A percentile compares a stretch with the other conserved stretches of the same genome.
Evolutionary conservation across 139 green algal genomes (phyloP).

Genomic region (Zygnema cylindricum): DNA sequence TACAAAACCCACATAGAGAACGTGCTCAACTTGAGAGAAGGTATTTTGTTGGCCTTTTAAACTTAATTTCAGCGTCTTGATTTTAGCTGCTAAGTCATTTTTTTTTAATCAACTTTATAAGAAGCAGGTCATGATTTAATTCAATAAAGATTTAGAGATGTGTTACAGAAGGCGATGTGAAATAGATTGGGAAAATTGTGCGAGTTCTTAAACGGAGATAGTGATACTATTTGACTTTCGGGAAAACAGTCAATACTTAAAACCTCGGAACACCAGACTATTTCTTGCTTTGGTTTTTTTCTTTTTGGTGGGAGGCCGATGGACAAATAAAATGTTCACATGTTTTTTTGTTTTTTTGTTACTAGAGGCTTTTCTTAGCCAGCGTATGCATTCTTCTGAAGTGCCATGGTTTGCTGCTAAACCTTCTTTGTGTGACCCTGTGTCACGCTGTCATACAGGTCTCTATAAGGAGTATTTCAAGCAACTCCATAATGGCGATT

Average conservation of each 20-base stretch:
- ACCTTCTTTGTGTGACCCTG: background rate
- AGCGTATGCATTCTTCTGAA: background rate
- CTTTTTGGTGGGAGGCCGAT: too few species aligned
- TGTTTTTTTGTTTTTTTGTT: background rate
- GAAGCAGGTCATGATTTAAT: background rate
- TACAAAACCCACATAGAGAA: conserved; percentile 7
- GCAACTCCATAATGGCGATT: conserved; percentile 3
- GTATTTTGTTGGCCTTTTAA: background rate
- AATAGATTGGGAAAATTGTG: background rate
- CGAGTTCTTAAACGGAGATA: background rate
- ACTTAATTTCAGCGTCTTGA: background rate
- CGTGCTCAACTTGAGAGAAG: conserved; percentile 31
- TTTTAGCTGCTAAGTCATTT: background rate
- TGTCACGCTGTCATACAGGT: background rate
- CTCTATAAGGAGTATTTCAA: conserved; percentile 21
- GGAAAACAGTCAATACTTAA: too few species aligned
- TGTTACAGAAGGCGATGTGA: background rate
- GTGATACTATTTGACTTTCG: background rate
- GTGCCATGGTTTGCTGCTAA: background rate
- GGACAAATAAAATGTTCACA: background rate
- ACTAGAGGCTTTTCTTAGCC: background rate
- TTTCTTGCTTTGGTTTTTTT: background rate
- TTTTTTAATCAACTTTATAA: background rate
- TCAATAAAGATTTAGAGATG: background rate
- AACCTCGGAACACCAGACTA: too few species aligned